A percentile compares a stretch with the other conserved stretches of the same genome.
Conservation (phyloP, 352 stramenopile species). For the Phytophthora meadii region DNA sequence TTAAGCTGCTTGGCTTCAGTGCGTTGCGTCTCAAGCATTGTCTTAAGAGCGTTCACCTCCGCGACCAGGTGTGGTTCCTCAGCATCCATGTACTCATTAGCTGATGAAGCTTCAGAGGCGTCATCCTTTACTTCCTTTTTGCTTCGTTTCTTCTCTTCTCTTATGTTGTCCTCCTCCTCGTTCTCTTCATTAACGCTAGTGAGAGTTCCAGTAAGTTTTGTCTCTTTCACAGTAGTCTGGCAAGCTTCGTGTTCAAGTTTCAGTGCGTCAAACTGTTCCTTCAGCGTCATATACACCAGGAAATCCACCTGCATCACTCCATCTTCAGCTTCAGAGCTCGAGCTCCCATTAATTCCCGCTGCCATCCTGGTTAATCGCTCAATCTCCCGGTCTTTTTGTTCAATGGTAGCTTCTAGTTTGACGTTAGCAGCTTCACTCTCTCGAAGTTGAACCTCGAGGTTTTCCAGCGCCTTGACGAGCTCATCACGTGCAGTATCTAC, state of each 20-base stretch:
- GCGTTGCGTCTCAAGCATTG: slow-evolving; percentile 23
- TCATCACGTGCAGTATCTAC: slow-evolving; percentile 40
- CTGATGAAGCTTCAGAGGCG: slow-evolving; percentile 57
- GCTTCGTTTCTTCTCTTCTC: neutral
- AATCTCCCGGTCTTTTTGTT: slow-evolving; percentile 58
- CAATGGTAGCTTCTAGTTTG: slow-evolving; percentile 57
- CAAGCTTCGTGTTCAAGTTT: slow-evolving; percentile 54
- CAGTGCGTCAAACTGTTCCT: slow-evolving; percentile 58
- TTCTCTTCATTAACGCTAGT: slow-evolving; percentile 34
- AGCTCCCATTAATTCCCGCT: slow-evolving; percentile 35
- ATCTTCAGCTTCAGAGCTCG: slow-evolving; percentile 37
- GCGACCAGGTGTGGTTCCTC: slow-evolving; percentile 60
- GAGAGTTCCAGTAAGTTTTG: slow-evolving; percentile 14
- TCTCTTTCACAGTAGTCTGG: slow-evolving; percentile 12
- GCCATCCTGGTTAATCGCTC: slow-evolving; percentile 48
- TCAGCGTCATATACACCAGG: slow-evolving; percentile 55
- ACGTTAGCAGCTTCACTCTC: slow-evolving; percentile 64
- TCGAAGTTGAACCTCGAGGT: slow-evolving; percentile 60
- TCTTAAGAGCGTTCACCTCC: slow-evolving; percentile 63
- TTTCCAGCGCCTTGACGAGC: slow-evolving; percentile 51
- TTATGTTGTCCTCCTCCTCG: slow-evolving; percentile 27
- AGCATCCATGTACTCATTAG: slow-evolving; percentile 63
- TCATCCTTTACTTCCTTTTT: slow-evolving; percentile 34
- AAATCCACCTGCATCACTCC: slow-evolving; percentile 64
- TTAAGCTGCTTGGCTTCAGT: slow-evolving; percentile 31